Percentiles rank a stretch among this genome's conserved stretches.
phyloP scores from a whole-genome alignment of 108 stramenopile species.

The Hondaea fermentalgiana region DNA sequence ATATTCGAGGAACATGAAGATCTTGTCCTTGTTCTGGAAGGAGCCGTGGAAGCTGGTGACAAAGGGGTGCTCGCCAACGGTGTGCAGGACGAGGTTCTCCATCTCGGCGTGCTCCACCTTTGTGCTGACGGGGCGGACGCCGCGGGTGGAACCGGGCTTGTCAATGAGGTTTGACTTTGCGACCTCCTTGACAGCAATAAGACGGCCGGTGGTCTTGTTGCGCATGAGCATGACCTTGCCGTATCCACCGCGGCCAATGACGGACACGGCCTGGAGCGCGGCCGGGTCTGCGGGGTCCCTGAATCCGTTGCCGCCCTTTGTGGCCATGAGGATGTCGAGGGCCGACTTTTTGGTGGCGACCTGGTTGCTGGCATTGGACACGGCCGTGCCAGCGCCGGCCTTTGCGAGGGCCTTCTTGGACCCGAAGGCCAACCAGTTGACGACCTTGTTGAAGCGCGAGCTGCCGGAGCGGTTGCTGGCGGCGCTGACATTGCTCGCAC shows the following conservation, averaged over 20 bases:
- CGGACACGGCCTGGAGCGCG: not conserved
- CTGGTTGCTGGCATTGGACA: not conserved
- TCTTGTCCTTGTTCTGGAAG: constrained; percentile 86
- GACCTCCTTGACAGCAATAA: constrained; percentile 85
- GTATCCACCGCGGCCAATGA: constrained; percentile 13
- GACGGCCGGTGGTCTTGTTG: constrained; percentile 60
- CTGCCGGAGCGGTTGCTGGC: not conserved
- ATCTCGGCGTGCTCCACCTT: constrained; percentile 94
- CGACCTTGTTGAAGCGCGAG: not conserved
- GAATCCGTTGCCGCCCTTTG: not conserved
- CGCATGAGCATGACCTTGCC: constrained; percentile 66
- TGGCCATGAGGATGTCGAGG: not conserved
- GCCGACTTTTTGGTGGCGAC: not conserved
- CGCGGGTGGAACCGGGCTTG: constrained; percentile 9
- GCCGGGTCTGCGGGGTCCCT: not conserved
- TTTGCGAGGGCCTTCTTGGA: not conserved
- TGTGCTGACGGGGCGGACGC: constrained; percentile 51
- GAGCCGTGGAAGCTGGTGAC: constrained; percentile 96
- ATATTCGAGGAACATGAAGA: constrained; percentile 94
- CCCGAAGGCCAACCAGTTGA: constrained; percentile 7
- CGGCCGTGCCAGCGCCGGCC: not conserved
- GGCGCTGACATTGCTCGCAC: not conserved
- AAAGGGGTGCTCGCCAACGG: constrained; percentile 83
- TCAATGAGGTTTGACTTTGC: constrained; percentile 91
- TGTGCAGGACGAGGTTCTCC: constrained; percentile 83